Base-by-base conservation (phyloP, 345 rosid species). In the Trapa bicornis region DNA sequence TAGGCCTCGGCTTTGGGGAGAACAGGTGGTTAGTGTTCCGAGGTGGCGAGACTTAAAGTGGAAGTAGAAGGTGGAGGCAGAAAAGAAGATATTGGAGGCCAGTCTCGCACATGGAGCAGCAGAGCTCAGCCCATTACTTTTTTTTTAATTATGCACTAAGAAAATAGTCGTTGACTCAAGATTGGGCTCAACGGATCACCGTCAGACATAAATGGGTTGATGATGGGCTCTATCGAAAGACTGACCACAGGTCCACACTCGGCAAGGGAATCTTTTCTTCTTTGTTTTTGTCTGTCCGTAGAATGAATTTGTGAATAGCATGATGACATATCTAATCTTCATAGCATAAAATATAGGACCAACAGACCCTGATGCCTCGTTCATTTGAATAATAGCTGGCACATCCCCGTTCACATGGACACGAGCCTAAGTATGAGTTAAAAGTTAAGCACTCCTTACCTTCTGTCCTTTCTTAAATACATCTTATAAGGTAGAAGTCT, bases 11-110 rank as follows among this genome's bases (percentile, higher is more conserved):
- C 78, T 64, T 77, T 61, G 68, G 74, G 65, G 54, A 56, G 32
- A 73, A 76, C 66, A 70, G 68, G 68, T 36, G 67, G 16, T 69
- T 33, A 74, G 75, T 69, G 65, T 68, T 52, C 75, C 79, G 83
- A 83, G 79, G 67, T 88, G 89, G 77, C 96, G 97, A 48, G 90
- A 90, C 62, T 87, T 84, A 70, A 81, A 88, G 80, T 88, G 61
- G 79, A 85, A 88, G 82, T 87, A 93, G 70, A 90, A 61, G 56
- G 98, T 83, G 69, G 96, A 73, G 68, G 88, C 92, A 6, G 98
- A 88, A 80, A 93, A 87, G 65, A 93, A 68, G 47, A 22, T 22
- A 22, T 22, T 22, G 29, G 29, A 22, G 29, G 29, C 29, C 29
- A 22, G 29, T 22, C 29, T 22, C 29, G 29, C 29, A 22, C 29